Conservation (phyloP, 2,329 filamentous ascomycete species). For the Hirsutella minnesotensis region DNA sequence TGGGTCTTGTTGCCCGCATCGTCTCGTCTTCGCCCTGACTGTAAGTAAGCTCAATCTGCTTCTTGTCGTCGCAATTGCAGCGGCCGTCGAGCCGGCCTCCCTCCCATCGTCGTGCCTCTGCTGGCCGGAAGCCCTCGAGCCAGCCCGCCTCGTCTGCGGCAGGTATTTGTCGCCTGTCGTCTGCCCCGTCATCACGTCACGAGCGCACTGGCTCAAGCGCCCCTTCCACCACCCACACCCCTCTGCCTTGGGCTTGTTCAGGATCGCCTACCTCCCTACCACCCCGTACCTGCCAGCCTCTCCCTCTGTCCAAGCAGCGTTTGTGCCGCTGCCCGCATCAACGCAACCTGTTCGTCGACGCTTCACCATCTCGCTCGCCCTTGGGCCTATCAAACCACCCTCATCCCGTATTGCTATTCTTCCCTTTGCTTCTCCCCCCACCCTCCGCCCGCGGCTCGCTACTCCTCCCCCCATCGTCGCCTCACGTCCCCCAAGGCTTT, state of each 20-base stretch:
- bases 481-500: constrained; percentile 1
- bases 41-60: constrained; percentile 1
- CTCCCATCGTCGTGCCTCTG: neutral
- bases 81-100: neutral
- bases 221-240: neutral
- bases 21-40: neutral
- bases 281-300: neutral
- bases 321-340: constrained; percentile 1
- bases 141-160: neutral
- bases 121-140: neutral
- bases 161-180: neutral
- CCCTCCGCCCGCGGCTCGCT: neutral
- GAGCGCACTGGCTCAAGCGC: neutral
- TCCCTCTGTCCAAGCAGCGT: neutral
- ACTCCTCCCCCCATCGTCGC: neutral
- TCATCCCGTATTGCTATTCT: neutral
- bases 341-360: neutral
- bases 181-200: constrained; percentile 2
- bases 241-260: neutral
- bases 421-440: neutral
- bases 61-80: neutral
- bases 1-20: neutral
- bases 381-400: neutral
- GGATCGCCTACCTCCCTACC: neutral
- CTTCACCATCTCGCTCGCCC: too few species aligned